A percentile compares a stretch with the other conserved stretches of the same genome.
Evolutionary conservation across 2,329 filamentous ascomycete genomes (phyloP).

Genomic region (Xylariaceae sp.): DNA sequence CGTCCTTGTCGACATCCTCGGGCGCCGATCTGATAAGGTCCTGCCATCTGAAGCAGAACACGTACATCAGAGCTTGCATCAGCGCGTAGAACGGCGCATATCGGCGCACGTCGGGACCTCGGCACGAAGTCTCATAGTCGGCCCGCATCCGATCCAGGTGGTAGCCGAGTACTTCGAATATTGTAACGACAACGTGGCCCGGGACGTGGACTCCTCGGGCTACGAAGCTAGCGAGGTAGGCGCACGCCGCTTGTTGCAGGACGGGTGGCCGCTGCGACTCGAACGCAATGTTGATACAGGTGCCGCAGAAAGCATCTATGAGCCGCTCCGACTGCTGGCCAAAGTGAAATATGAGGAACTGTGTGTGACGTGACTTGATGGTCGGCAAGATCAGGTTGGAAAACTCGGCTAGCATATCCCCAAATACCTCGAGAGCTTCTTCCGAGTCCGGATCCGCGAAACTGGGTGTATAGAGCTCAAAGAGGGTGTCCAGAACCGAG

Average conservation of each 20-base stretch:
- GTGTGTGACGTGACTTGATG: constrained; percentile 84
- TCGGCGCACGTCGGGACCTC: constrained; percentile 75
- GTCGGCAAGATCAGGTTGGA: constrained; percentile 81
- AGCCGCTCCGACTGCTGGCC: constrained; percentile 73
- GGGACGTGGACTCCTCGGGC: constrained; percentile 80
- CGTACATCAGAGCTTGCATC: constrained; percentile 84
- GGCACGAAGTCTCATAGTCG: constrained; percentile 65
- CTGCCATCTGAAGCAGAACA: constrained; percentile 96
- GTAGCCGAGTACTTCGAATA: constrained; percentile 70
- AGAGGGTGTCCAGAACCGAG: constrained; percentile 78
- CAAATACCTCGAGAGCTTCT: constrained; percentile 64
- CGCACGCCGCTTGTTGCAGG: constrained; percentile 74
- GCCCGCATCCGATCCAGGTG: constrained; percentile 70
- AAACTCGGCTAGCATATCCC: constrained; percentile 78
- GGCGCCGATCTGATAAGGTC: constrained; percentile 65
- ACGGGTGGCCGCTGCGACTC: constrained; percentile 64
- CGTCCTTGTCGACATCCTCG: constrained; percentile 54
- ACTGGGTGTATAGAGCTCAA: constrained; percentile 68
- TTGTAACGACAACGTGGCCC: constrained; percentile 66
- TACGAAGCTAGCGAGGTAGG: constrained; percentile 91
- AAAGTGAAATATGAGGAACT: constrained; percentile 95
- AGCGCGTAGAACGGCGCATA: constrained; percentile 83
- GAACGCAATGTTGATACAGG: constrained; percentile 65
- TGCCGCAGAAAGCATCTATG: constrained; percentile 74
- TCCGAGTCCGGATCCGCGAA: constrained; percentile 63